Percentiles rank a stretch among this genome's conserved stretches.
Evolutionary conservation across 78 protist species (phyloP).

Genomic region (Dictyostelium intermedium): DNA sequence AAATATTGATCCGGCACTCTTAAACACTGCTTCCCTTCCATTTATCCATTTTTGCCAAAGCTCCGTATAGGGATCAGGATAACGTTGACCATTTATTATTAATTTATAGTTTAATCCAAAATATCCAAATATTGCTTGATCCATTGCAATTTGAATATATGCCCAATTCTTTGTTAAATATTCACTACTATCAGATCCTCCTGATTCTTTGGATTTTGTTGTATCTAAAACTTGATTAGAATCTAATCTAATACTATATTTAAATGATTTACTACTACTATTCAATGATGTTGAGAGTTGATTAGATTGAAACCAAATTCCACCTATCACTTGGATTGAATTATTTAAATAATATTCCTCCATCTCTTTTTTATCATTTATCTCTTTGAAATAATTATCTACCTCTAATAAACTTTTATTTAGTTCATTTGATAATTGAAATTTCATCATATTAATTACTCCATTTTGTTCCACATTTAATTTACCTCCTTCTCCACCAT

Average conservation of each 20-base stretch:
- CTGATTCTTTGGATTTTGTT: not conserved
- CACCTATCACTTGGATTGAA: constrained; percentile 15
- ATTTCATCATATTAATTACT: not conserved
- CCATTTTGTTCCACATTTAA: constrained; percentile 18
- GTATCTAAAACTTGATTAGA: not conserved
- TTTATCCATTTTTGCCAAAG: constrained; percentile 27
- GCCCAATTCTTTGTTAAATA: not conserved
- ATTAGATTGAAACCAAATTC: constrained; percentile 35
- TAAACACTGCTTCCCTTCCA: constrained; percentile 18
- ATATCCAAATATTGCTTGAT: constrained; percentile 20
- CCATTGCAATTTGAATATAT: constrained; percentile 50
- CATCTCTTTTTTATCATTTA: not conserved
- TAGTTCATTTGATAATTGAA: not conserved
- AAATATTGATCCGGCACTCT: constrained; percentile 51
- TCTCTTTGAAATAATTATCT: not conserved
- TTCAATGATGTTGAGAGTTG: not conserved
- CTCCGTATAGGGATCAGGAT: constrained; percentile 27
- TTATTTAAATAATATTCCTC: constrained; percentile 19
- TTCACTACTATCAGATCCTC: not conserved
- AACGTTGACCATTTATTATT: not conserved
- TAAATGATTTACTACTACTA: not conserved
- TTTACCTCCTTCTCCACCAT: not conserved
- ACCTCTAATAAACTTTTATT: not conserved
- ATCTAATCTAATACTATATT: constrained; percentile 42
- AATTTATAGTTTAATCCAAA: not conserved